Evolutionary conservation across 140 eudicot genomes (phyloP), one percentile per base, ranked within the genome.

Genomic region (Ambrosia hybrid): DNA sequence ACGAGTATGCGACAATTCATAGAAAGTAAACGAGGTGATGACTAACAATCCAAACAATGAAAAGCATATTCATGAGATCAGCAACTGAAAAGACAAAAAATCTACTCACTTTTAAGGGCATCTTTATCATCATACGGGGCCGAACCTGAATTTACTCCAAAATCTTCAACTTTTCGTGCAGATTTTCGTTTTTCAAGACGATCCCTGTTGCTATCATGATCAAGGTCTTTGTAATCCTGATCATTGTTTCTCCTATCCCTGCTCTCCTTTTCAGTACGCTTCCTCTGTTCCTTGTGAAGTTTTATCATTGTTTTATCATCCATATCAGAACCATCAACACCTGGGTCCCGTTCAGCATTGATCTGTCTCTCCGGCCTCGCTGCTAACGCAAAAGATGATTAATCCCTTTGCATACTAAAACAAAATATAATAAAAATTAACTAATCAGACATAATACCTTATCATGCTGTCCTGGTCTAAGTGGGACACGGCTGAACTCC

Each of bases 131-230:
- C 95, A 76, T 65, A 79, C 45, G 93, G 77, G 43, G 85, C 82
- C n/a, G 79, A 77, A 73, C 71, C 76, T 43, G 89, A 81, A 57
- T 76, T 79, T 7, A 86, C 89, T 68, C 89, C 96, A 79, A 88
- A 90, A 69, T 87, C 96, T 37, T 90, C 99, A 74, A 81, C 94
- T 86, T 91, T 95, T 4, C 97, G 88, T 46, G 95, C 82, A 79
- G 92, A 80, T 73, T 88, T 95, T 68, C 85, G 78, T 80, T 88
- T 94, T n/a, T 85, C 95, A 70, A 69, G 75, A 63, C 87, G 92
- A 65, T 89, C 94, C 77, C 81, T 88, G 61, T 81, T 86, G 68
- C 70, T 86, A 73, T 91, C 97, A 68, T 74, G 80, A 57, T 94
- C 97, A 72, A 77, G 80, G 58, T 89, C 98, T 65, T 80, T 85